A percentile compares a stretch with the other conserved stretches of the same genome.
Conservation (phyloP, 805 yeast species). For the Kockiozyma suomiensis region DNA sequence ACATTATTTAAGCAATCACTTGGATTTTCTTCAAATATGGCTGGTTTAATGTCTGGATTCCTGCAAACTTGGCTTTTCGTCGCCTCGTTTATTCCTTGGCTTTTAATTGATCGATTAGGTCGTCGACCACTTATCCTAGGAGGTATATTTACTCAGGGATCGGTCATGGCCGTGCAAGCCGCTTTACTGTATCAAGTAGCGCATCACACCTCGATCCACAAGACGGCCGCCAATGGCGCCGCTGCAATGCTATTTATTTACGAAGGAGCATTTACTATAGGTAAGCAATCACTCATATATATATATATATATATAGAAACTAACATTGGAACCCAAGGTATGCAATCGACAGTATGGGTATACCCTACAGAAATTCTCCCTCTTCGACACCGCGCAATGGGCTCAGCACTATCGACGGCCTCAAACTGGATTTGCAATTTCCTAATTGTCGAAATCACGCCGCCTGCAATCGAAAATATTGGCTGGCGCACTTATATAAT, state of each 20-base stretch:
- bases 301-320: not conserved
- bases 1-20: slow-evolving; percentile 44
- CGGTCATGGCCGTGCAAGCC: slow-evolving; percentile 20
- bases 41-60: slow-evolving; percentile 21
- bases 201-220: slow-evolving; percentile 4
- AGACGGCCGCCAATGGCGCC: slow-evolving; percentile 18
- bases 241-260: slow-evolving; percentile 26
- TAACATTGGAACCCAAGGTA: not conserved
- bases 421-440: slow-evolving; percentile 24
- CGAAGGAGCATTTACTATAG: slow-evolving; percentile 24
- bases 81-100: slow-evolving; percentile 62
- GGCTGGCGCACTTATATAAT: slow-evolving; percentile 60
- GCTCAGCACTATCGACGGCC: slow-evolving; percentile 13
- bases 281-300: not conserved
- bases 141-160: slow-evolving; percentile 8
- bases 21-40: slow-evolving; percentile 4
- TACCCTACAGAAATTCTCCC: slow-evolving; percentile 23
- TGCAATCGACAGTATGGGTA: slow-evolving; percentile 32
- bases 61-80: slow-evolving; percentile 37
- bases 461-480: slow-evolving; percentile 54
- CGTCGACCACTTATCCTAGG: slow-evolving; percentile 48
- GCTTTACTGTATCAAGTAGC: slow-evolving; percentile 25
- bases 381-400: slow-evolving; percentile 9
- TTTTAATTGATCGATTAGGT: slow-evolving; percentile 61
- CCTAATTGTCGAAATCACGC: slow-evolving; percentile 47